Base-by-base conservation (phyloP, 2,329 filamentous ascomycete genomes). In the Aspergillus candidus region DNA sequence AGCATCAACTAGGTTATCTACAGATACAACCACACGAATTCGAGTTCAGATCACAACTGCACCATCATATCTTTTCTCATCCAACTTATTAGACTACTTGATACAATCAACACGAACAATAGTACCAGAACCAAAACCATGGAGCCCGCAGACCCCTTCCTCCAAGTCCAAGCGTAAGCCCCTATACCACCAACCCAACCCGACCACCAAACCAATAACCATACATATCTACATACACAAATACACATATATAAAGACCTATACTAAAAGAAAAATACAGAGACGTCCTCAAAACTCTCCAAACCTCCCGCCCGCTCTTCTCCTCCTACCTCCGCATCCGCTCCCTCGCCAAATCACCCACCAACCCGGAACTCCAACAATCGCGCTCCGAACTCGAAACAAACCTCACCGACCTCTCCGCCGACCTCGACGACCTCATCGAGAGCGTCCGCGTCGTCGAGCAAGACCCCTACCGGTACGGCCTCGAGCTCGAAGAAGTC, bases 301-400 rank as follows among this genome's bases (percentile, higher is more conserved):
- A 84, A 53, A 81, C 80, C 11, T 86, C 88, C 41, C 84, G 91
- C 8, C 84, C 90, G 41, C 82, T 96, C 45, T 96, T 96, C 75
- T 83, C 86, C 52, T 96, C 90, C 12, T 98, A 95, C 73, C 79
- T 95, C 35, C 91, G 93, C 62, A 98, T 98, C 71, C 88, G 89
- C 61, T 93, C 89, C 36, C 83, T 94, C 18, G 79, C 83, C 47
- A 83, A 83, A 33, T 78, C 80, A 7, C 71, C 83, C 11, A 75
- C 76, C 35, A 90, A 87, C 13, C 89, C 88, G 11, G 80, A 84
- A 64, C 76, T 83, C 13, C 67, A 74, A 35, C 79, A 83, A 70
- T 75, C 80, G 4, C 78, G 80, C 44, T 65, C 68, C 35, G 93
- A 98, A 65, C 87, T 98, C 47, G 80, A 86, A 61, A 82, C 84